Evolutionary conservation across 2,329 filamentous ascomycete genomes (phyloP), one percentile per base, ranked within the genome.

Genomic region (Pyrenophora seminiperda): DNA sequence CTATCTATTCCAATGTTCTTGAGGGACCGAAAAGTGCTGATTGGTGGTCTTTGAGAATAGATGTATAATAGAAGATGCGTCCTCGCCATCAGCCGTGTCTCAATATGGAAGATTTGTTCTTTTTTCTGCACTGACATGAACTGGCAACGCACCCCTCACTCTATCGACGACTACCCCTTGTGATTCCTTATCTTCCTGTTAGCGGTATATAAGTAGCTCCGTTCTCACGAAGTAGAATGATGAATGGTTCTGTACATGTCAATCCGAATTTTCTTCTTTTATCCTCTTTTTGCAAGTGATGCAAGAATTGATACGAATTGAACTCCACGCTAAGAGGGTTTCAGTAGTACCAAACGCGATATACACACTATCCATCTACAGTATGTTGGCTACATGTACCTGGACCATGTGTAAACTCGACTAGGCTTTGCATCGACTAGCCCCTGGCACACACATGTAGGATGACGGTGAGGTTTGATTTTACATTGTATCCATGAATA

Each of bases 31-130:
- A 67, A 69, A 64, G 65, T 64, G 70, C 70, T 73, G 70, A 73
- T 70, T 67, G 67, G 65, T 67, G 67, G 65, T 66, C 50, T 61
- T 58, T 59, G 65, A 63, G 63, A 65, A 64, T 67, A 70, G 65
- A 71, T 71, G 68, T 71, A 72, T 71, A 72, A 72, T 73, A 73
- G 66, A 65, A 66, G 63, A 73, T 73, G 67, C 66, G 69, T 71
- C 55, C 65, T 66, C 65, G 59, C 67, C 65, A 70, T 70, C 66
- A 68, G 70, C 68, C 66, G 66, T 67, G 65, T 72, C 63, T 70
- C 65, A 70, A 71, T 67, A 71, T 68, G 64, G 66, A 66, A 70
- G 57, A 63, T 67, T 58, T 62, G 63, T 53, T 63, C 49, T 51
- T 63, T 56, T 61, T 58, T 53, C 54, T 60, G 44, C 39, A 63